Evolutionary conservation across 2,329 filamentous ascomycete genomes (phyloP), one percentile per base, ranked within the genome.

Genomic region (Beauveria pseudobassiana): DNA sequence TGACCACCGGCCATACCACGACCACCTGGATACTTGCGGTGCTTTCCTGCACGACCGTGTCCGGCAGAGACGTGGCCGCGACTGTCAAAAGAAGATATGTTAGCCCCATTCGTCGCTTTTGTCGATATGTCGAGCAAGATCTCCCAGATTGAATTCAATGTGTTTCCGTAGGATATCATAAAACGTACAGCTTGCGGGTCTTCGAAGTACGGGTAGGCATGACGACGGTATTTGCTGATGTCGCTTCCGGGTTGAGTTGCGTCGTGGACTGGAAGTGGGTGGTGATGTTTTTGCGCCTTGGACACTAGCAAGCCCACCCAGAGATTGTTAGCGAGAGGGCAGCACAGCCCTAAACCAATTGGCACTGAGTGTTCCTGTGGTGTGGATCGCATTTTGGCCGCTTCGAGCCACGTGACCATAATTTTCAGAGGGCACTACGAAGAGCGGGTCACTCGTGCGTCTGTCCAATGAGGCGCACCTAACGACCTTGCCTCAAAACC

Each of bases 31-130:
- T 88, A 86, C 88, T 99, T 98, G 78, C 95, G 86, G 89, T 97
- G 93, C 90, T 98, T 98, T 80, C 95, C 95, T 78, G 98, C 81
- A 87, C 93, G 93, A 85, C 95, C 93, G 81, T 98, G 88, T 86
- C 95, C 95, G 86, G 92, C 91, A 76, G 90, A 96, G 78, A 99
- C 95, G 84, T 99, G 91, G 81, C 93, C 93, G 85, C 93, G 92
- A 85, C 89, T 92, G 76, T 73, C 59, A 67, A 69, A 65, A 64
- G 69, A 66, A 62, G 63, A 71, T 74, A 68, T 75, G 73, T 68
- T 62, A 61, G 64, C 67, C 40, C 63, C 54, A 22, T 50, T 58
- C 63, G 46, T 42, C 59, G 38, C 63, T 61, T 53, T 63, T 49
- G 24, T 16, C 46, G 43, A 57, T 53, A 55, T 59, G 49, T 53